Conservation (phyloP, 805 yeast genomes). For the Wickerhamia fluorescens region DNA sequence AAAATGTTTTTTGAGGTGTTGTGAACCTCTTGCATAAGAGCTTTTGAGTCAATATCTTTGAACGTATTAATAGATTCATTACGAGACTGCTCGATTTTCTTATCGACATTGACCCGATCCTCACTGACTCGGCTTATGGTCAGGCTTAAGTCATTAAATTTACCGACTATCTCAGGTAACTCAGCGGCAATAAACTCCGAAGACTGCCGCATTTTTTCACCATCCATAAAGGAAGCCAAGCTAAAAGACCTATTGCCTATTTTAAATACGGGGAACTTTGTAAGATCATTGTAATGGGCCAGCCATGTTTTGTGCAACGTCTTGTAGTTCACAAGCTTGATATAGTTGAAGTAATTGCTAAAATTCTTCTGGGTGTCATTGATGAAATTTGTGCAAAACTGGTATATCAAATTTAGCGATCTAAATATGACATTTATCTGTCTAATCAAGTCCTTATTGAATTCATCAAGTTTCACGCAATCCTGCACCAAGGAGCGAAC, state of each 20-base stretch:
- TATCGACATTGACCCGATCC: slow-evolving; percentile 30
- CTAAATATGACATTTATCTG: slow-evolving; percentile 38
- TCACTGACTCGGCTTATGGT: slow-evolving; percentile 31
- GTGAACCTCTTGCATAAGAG: slow-evolving; percentile 6
- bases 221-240: slow-evolving; percentile 28
- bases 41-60: slow-evolving; percentile 11
- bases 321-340: slow-evolving; percentile 33
- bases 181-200: slow-evolving; percentile 22
- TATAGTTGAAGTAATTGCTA: slow-evolving; percentile 28
- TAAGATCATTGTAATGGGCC: slow-evolving; percentile 26
- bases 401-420: slow-evolving; percentile 40
- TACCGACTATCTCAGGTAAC: slow-evolving; percentile 24
- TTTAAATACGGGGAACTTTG: slow-evolving; percentile 29
- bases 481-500: slow-evolving; percentile 40
- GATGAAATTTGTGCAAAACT: slow-evolving; percentile 43
- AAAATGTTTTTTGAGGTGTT: slow-evolving; percentile 8
- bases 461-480: slow-evolving; percentile 24
- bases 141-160: slow-evolving; percentile 25
- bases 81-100: slow-evolving; percentile 35
- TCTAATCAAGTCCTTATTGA: slow-evolving; percentile 17
- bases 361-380: slow-evolving; percentile 43
- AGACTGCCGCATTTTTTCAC: slow-evolving; percentile 16
- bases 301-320: slow-evolving; percentile 34
- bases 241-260: slow-evolving; percentile 21
- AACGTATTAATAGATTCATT: slow-evolving; percentile 26